Evolutionary conservation across 306 rosid genomes (phyloP).

Genomic region (Rubus idaeus): DNA sequence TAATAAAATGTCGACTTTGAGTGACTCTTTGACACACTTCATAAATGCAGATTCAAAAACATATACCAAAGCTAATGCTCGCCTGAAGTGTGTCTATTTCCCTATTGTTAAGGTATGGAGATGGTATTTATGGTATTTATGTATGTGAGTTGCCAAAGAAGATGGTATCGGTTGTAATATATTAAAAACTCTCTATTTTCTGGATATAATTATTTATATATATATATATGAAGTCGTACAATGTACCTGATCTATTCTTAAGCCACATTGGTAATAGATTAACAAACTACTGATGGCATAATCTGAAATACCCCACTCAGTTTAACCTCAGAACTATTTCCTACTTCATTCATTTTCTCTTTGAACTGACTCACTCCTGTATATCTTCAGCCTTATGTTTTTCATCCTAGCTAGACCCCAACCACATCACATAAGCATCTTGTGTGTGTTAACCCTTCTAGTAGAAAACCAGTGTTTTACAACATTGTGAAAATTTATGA

Average conservation of each 20-base stretch:
- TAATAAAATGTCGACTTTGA: conserved; percentile 1
- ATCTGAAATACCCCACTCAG: background rate
- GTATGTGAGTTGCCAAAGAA: background rate
- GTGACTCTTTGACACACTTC: conserved; percentile 8
- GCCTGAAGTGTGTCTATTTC: conserved; percentile 54
- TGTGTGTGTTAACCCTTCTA: background rate
- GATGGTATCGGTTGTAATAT: background rate
- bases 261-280: background rate
- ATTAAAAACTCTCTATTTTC: background rate
- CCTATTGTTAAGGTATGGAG: conserved; percentile 49
- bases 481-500: background rate
- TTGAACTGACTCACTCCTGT: background rate
- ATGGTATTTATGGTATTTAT: background rate
- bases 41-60: conserved; percentile 40
- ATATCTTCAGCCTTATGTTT: background rate
- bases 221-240: background rate
- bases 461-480: background rate
- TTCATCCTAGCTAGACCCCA: background rate
- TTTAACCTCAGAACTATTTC: background rate
- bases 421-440: background rate
- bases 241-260: background rate
- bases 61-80: conserved; percentile 49
- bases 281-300: background rate
- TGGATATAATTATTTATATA: background rate
- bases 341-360: background rate